These are phyloP conservation scores for Apium graveolens DNA, from an alignment of 129 eudicot species.

Conservation along the genomic window DNA sequence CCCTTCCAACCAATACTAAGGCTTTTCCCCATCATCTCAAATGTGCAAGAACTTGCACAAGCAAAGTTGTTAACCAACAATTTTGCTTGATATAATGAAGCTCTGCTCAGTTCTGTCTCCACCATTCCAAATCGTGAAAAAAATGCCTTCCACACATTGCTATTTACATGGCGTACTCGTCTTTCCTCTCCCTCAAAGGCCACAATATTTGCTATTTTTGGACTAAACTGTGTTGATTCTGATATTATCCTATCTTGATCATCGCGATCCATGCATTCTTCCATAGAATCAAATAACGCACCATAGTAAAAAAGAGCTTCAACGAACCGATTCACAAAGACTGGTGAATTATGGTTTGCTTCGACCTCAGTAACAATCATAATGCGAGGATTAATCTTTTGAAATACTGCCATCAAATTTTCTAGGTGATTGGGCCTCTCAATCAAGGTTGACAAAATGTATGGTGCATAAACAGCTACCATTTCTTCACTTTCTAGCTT, in stretches of 20 bases:
- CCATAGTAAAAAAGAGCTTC: constrained; percentile 7
- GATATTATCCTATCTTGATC: not conserved
- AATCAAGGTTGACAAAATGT: not conserved
- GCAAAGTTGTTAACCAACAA: not conserved
- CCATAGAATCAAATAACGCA: constrained; percentile 5
- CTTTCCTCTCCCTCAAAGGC: constrained; percentile 5
- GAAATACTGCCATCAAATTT: not conserved
- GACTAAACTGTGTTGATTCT: not conserved
- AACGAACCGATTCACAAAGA: not conserved
- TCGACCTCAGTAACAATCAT: constrained; percentile 5
- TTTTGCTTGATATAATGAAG: constrained; percentile 2
- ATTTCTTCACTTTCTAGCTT: not conserved
- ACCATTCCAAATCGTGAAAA: not conserved
- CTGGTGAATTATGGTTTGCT: not conserved
- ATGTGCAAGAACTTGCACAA: constrained; percentile 4
- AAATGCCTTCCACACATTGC: not conserved
- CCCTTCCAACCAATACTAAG: constrained; percentile 1
- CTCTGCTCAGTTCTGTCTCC: constrained; percentile 2
- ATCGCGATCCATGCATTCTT: constrained; percentile 1
- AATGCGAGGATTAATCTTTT: not conserved
- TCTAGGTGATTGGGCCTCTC: not conserved
- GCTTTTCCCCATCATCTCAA: not conserved
- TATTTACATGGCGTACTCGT: not conserved
- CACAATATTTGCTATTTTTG: not conserved
- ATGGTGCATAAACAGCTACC: not conserved